These are phyloP conservation scores for Phytopythium helicoides DNA, from an alignment of 352 stramenopile species.

Conservation along the genomic window DNA sequence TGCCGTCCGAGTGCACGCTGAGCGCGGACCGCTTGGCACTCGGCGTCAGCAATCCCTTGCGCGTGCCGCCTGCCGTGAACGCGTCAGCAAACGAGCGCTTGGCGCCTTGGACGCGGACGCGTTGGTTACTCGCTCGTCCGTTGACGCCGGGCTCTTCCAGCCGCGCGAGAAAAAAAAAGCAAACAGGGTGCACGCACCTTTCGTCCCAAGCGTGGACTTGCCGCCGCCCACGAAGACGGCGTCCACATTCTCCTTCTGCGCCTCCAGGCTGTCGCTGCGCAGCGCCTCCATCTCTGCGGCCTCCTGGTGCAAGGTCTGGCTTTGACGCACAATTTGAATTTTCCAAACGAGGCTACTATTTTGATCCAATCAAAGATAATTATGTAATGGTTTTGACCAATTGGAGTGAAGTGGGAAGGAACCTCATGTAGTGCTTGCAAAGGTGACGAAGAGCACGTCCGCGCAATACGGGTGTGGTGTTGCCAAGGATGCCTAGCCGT, in stretches of 20 bases:
- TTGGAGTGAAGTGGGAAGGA: too few relatives aligned
- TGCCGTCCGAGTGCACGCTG: constrained; percentile 37
- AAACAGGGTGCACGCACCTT: constrained; percentile 11
- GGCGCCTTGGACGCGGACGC: neutral
- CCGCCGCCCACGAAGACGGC: constrained; percentile 9
- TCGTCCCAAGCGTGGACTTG: constrained; percentile 26
- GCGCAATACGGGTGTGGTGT: too few relatives aligned
- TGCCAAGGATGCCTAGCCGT: too few relatives aligned
- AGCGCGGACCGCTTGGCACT: constrained; percentile 36
- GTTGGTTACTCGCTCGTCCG: neutral
- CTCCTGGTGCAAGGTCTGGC: neutral
- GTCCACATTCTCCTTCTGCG: constrained; percentile 79
- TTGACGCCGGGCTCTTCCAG: too few relatives aligned
- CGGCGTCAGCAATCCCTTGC: neutral
- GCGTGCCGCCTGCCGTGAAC: neutral
- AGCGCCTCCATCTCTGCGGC: constrained; percentile 51
- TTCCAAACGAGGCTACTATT: constrained; percentile 8
- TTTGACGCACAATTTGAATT: constrained; percentile 39
- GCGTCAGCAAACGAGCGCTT: constrained; percentile 5
- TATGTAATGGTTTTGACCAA: too few relatives aligned
- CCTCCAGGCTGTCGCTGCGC: constrained; percentile 18
- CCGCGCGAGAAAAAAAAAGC: neutral
- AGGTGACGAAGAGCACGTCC: too few relatives aligned
- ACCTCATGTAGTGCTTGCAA: too few relatives aligned
- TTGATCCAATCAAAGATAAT: too few relatives aligned